Conservation (phyloP, 495 filamentous ascomycete genomes). For the Hyaloscypha variabilis region DNA sequence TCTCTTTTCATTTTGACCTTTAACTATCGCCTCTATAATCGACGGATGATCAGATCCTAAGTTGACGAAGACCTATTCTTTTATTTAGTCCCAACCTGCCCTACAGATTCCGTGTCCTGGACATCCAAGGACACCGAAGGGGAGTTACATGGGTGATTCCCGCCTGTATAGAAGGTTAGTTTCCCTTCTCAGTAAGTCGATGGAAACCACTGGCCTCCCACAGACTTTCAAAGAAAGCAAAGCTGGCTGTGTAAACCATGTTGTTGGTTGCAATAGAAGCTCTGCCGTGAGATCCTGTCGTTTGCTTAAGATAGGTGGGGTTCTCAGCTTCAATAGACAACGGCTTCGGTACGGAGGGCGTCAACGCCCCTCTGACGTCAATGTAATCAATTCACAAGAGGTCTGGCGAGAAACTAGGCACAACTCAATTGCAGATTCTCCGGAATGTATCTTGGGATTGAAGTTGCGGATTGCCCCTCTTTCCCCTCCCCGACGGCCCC, state of each 20-base stretch:
- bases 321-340: background rate
- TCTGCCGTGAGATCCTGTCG: background rate
- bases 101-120: too few species aligned
- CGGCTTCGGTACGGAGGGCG: background rate
- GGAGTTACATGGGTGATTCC: conserved; percentile 72
- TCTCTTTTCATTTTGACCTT: conserved; percentile 67
- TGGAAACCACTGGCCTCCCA: conserved; percentile 66
- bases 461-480: background rate
- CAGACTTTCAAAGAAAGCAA: conserved; percentile 93
- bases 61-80: conserved; percentile 69
- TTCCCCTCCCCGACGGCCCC: background rate
- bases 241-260: conserved; percentile 57
- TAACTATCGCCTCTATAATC: conserved; percentile 96
- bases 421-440: background rate
- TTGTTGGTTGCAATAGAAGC: background rate
- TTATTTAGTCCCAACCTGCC: background rate
- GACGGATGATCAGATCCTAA: conserved; percentile 56
- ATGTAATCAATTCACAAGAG: background rate
- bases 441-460: background rate
- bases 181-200: background rate
- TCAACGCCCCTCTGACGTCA: background rate
- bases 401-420: background rate
- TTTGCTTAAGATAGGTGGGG: background rate
- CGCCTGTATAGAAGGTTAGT: conserved; percentile 40
- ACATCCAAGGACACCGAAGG: background rate